Evolutionary conservation across 2,329 filamentous ascomycete genomes (phyloP).

Genomic region (Didymella pinodella): DNA sequence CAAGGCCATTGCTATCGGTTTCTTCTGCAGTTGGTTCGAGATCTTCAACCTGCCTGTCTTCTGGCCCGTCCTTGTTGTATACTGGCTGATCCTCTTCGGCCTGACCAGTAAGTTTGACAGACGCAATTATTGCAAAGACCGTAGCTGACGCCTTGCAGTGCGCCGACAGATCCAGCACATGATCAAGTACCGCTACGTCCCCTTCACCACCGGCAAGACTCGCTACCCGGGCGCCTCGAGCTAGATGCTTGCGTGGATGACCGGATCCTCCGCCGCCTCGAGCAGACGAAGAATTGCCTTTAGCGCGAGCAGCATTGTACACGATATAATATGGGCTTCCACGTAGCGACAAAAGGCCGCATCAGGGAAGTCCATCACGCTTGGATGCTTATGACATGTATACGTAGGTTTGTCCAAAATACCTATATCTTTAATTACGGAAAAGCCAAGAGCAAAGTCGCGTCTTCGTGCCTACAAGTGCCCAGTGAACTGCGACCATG

Average conservation of each 20-base stretch:
- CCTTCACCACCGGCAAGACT: slow-evolving; percentile 87
- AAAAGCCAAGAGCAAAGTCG: slow-evolving; percentile 1
- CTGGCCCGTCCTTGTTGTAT: slow-evolving; percentile 98
- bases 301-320: slow-evolving; percentile 28
- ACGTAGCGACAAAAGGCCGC: slow-evolving; percentile 26
- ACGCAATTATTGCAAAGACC: background rate
- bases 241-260: slow-evolving; percentile 25
- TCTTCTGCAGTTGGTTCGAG: slow-evolving; percentile 89
- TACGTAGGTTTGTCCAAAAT: slow-evolving; percentile 23
- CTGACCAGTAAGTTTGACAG: slow-evolving; percentile 78
- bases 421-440: slow-evolving; percentile 18
- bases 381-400: slow-evolving; percentile 32
- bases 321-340: slow-evolving; percentile 34
- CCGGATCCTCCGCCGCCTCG: slow-evolving; percentile 9
- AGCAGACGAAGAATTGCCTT: slow-evolving; percentile 24
- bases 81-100: slow-evolving; percentile 96
- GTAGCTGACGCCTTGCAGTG: slow-evolving; percentile 65
- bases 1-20: slow-evolving; percentile 81
- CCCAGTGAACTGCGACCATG: background rate
- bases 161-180: slow-evolving; percentile 99
- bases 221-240: slow-evolving; percentile 44
- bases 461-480: background rate
- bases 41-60: slow-evolving; percentile 98
- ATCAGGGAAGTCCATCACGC: slow-evolving; percentile 21
- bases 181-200: slow-evolving; percentile 99